Conservation (phyloP, 495 filamentous ascomycete species). For the Zalerion maritima region DNA sequence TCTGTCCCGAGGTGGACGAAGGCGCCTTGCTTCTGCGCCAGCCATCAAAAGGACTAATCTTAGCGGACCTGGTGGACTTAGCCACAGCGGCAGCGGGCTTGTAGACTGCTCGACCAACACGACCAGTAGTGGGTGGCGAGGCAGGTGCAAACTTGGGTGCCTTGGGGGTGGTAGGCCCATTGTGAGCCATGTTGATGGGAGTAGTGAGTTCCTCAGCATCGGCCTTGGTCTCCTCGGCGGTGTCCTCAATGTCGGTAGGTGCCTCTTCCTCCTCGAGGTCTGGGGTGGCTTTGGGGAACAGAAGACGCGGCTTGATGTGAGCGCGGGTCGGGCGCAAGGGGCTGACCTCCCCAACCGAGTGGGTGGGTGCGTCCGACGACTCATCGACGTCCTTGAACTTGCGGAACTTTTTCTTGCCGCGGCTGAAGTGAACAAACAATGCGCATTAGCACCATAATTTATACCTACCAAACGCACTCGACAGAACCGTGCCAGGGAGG, state of each 20-base stretch:
- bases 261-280: conserved; percentile 45
- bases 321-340: conserved; percentile 48
- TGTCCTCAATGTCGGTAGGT: conserved; percentile 34
- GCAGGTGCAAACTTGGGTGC: conserved; percentile 36
- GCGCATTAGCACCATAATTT: too few relatives aligned
- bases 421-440: conserved; percentile 47
- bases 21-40: conserved; percentile 48
- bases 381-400: conserved; percentile 34
- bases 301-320: conserved; percentile 66
- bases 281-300: conserved; percentile 57
- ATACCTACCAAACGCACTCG: neutral
- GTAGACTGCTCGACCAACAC: conserved; percentile 31
- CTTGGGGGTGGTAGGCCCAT: conserved; percentile 30
- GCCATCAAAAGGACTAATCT: conserved; percentile 47
- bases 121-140: conserved; percentile 39
- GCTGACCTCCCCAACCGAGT: conserved; percentile 27
- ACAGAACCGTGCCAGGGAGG: neutral
- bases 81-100: conserved; percentile 14
- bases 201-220: conserved; percentile 32
- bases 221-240: conserved; percentile 38
- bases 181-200: conserved; percentile 15
- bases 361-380: conserved; percentile 10
- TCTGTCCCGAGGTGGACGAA: conserved; percentile 17
- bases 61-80: conserved; percentile 14
- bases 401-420: conserved; percentile 77